phyloP scores from a whole-genome alignment of 106 monocot genomes.

The Ottelia alismoides region DNA sequence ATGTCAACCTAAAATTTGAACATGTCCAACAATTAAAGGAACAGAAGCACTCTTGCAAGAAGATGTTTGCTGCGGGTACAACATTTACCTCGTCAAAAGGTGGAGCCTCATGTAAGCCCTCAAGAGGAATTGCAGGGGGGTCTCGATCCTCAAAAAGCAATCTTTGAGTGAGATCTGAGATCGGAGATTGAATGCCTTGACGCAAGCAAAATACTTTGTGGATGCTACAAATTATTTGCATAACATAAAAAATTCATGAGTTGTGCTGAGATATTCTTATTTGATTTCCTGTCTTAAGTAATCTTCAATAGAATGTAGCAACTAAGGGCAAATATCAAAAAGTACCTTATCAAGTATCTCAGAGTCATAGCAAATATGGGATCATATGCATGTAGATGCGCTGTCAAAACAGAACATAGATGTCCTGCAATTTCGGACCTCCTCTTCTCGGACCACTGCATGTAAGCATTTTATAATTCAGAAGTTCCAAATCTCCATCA shows the following conservation, averaged over 20 bases:
- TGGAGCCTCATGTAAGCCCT: constrained; percentile 62
- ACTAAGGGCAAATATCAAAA: neutral
- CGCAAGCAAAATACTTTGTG: constrained; percentile 65
- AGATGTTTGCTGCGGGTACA: no score
- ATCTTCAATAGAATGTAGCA: neutral
- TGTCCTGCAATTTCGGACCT: constrained; percentile 79
- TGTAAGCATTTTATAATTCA: neutral
- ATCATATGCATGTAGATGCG: constrained; percentile 82
- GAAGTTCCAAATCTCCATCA: no score
- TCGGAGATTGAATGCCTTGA: constrained; percentile 79
- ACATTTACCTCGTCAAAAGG: constrained; percentile 84
- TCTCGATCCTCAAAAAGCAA: constrained; percentile 95
- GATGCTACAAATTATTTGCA: constrained; percentile 34
- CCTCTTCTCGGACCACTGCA: constrained; percentile 83
- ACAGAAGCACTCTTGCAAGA: no score
- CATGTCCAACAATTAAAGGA: no score
- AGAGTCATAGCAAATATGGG: constrained; percentile 78
- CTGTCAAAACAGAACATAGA: constrained; percentile 64
- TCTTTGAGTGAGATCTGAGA: constrained; percentile 78
- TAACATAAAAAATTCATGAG: neutral
- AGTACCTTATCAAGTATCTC: constrained; percentile 91
- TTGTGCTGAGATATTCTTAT: neutral
- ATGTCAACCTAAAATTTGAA: constrained; percentile 78
- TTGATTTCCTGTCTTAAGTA: neutral
- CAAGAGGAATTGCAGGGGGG: constrained; percentile 51